Base-by-base conservation (phyloP, 2,329 filamentous ascomycete genomes). In the Pleomassaria siparia region DNA sequence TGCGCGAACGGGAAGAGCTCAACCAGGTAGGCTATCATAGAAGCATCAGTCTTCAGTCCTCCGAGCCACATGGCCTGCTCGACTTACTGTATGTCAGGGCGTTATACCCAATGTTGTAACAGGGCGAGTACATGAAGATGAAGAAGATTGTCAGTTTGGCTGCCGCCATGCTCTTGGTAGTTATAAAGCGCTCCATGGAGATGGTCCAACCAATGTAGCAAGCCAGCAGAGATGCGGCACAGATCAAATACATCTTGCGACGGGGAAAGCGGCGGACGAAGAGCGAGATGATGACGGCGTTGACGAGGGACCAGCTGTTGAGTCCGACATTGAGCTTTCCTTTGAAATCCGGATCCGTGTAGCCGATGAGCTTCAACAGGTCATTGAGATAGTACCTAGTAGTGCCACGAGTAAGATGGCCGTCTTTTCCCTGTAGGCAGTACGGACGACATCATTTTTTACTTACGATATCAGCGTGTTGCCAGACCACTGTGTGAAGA, bases 401-500 rank as follows among this genome's bases (percentile, higher is more conserved):
- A 10, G n/a, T n/a, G n/a, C n/a, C n/a, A n/a, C n/a, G n/a, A n/a
- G n/a, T n/a, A n/a, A n/a, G n/a, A n/a, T n/a, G n/a, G n/a, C n/a
- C n/a, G n/a, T n/a, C n/a, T n/a, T n/a, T n/a, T n/a, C n/a, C n/a
- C n/a, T n/a, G n/a, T n/a, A n/a, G n/a, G n/a, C n/a, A n/a, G n/a
- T n/a, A n/a, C n/a, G n/a, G n/a, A n/a, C n/a, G n/a, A n/a, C n/a
- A n/a, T n/a, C n/a, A n/a, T n/a, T n/a, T n/a, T n/a, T n/a, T 2
- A 45, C 47, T 47, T 40, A 53, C 48, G 58, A 63, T 74, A 83
- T 67, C 84, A 82, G 5, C 83, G 71, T 29, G 59, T 86, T 87
- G 28, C 84, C 84, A 44, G 78, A 82, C 70, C 84, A 87, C 66
- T 87, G 83, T 1, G 82, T 85, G 60, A 86, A 84, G 55, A 86